These are phyloP conservation scores for Pseudomicrostroma phylloplanum DNA, from an alignment of 1,284 basidiomycete species.

Conservation along the genomic window DNA sequence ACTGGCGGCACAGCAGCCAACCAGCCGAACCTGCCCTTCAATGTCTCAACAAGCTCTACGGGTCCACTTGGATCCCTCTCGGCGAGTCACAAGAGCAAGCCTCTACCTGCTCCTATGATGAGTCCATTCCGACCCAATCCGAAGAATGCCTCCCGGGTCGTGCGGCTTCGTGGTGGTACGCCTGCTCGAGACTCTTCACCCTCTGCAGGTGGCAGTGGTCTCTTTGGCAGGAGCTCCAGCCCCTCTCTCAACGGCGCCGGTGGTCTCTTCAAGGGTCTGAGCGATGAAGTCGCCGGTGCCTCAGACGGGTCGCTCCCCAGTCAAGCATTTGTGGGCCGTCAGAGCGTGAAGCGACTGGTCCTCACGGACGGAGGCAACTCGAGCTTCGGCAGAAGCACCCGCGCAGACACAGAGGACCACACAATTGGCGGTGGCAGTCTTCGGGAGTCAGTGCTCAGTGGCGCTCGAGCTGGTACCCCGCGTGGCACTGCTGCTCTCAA, in stretches of 20 bases:
- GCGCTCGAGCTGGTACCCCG: slow-evolving; percentile 24
- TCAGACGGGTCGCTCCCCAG: slow-evolving; percentile 28
- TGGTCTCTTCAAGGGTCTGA: slow-evolving; percentile 55
- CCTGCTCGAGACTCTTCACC: slow-evolving; percentile 20
- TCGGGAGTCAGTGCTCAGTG: slow-evolving; percentile 12
- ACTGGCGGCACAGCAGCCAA: background rate
- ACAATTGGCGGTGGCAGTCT: slow-evolving; percentile 23
- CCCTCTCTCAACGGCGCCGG: slow-evolving; percentile 27
- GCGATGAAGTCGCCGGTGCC: slow-evolving; percentile 53
- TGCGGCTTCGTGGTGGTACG: slow-evolving; percentile 43
- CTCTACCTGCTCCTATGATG: slow-evolving; percentile 52
- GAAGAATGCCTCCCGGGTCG: slow-evolving; percentile 40
- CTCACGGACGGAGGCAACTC: slow-evolving; percentile 57
- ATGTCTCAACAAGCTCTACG: slow-evolving; percentile 39
- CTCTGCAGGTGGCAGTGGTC: slow-evolving; percentile 25
- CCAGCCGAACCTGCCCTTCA: slow-evolving; percentile 42
- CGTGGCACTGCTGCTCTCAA: background rate
- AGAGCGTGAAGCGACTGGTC: slow-evolving; percentile 90
- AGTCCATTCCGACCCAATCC: slow-evolving; percentile 54
- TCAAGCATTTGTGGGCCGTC: slow-evolving; percentile 63
- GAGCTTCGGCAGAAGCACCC: slow-evolving; percentile 18
- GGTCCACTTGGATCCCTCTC: background rate
- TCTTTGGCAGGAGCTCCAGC: slow-evolving; percentile 25
- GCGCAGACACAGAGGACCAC: slow-evolving; percentile 21
- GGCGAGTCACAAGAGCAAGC: background rate